Percentiles rank a stretch among this genome's conserved stretches.
Evolutionary conservation across 2,329 filamentous ascomycete genomes (phyloP).

Genomic region (Venturia oleaginea): DNA sequence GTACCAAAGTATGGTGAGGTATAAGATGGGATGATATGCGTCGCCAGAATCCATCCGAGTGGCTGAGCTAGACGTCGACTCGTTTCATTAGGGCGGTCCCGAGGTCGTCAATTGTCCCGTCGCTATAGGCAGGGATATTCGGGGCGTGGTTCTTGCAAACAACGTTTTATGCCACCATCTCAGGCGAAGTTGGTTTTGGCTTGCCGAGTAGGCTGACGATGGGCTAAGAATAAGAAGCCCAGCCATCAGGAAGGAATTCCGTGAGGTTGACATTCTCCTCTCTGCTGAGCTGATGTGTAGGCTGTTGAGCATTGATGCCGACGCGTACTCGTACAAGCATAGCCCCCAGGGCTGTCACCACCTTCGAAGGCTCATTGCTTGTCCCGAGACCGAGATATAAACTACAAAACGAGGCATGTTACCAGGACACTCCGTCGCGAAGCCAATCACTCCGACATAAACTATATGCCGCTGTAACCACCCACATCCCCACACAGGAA

Average conservation of each 20-base stretch:
- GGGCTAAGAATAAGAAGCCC: not conserved
- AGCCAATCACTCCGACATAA: not conserved
- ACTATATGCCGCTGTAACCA: not conserved
- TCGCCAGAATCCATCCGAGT: not conserved
- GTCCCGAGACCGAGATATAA: constrained; percentile 2
- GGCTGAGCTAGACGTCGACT: not conserved
- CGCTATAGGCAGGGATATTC: not conserved
- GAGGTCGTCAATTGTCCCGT: not conserved
- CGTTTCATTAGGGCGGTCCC: not conserved
- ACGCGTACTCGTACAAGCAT: not conserved
- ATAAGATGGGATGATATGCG: not conserved
- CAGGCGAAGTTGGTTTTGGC: constrained; percentile 3
- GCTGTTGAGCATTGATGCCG: not conserved
- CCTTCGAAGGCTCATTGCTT: not conserved
- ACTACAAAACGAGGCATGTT: not conserved
- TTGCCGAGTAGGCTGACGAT: not conserved
- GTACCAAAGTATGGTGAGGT: not conserved
- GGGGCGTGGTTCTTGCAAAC: not conserved
- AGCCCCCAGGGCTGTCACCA: not conserved
- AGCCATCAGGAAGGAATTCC: not conserved
- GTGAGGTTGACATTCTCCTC: not conserved
- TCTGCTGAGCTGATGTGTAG: not conserved
- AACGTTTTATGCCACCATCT: not conserved
- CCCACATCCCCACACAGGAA: not conserved
- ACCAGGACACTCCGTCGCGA: not conserved